phyloP scores from a whole-genome alignment of 2,329 filamentous ascomycete genomes.

The Davidsoniella neocaledoniae region DNA sequence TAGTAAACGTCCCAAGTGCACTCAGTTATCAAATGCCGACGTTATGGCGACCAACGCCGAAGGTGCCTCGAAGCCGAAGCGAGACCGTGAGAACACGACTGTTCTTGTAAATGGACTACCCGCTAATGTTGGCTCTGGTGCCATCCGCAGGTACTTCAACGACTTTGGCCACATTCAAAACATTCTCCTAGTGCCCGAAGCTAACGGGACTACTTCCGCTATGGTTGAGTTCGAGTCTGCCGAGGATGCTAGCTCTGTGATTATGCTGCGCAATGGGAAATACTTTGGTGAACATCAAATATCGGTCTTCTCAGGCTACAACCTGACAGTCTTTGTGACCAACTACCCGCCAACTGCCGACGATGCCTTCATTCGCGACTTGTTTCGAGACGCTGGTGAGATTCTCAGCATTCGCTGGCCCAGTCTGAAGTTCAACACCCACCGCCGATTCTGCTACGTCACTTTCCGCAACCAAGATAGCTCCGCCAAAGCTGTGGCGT shows the following conservation, averaged over 20 bases:
- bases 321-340: conserved; percentile 71
- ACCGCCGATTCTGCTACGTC: conserved; percentile 87
- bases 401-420: conserved; percentile 79
- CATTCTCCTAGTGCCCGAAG: conserved; percentile 50
- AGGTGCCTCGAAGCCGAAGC: conserved; percentile 33
- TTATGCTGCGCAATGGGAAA: conserved; percentile 67
- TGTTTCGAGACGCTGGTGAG: conserved; percentile 63
- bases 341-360: conserved; percentile 74
- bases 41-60: not conserved
- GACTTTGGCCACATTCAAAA: conserved; percentile 76
- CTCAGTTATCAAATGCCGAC: conserved; percentile 11
- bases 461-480: conserved; percentile 60
- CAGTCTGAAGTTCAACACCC: conserved; percentile 74
- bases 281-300: conserved; percentile 59
- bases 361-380: conserved; percentile 47
- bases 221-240: conserved; percentile 70
- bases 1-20: conserved; percentile 50
- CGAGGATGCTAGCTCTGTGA: conserved; percentile 71
- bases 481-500: conserved; percentile 49
- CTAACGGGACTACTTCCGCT: conserved; percentile 47
- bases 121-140: conserved; percentile 47
- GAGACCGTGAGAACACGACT: conserved; percentile 81
- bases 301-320: conserved; percentile 54
- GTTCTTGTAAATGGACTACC: conserved; percentile 70
- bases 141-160: conserved; percentile 76